Evolutionary conservation across 257 asterid species (phyloP).

Genomic region (Solanum stenotomum): DNA sequence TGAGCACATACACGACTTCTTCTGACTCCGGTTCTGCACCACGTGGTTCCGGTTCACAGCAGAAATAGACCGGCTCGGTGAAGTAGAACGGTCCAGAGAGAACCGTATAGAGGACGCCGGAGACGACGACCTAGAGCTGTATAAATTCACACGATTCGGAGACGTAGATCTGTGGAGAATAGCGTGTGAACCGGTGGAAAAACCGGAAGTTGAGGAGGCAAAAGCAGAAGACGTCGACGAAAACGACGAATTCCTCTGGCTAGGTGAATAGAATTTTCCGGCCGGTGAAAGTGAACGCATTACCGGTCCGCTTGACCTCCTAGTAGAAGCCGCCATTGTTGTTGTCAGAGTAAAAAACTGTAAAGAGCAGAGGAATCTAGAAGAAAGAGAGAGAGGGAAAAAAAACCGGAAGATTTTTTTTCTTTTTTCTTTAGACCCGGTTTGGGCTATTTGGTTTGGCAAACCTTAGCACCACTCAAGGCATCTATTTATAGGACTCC

Average conservation of each 20-base stretch:
- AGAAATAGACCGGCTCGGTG: constrained; percentile 26
- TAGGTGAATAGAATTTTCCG: neutral
- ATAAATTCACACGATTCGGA: neutral
- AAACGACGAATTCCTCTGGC: neutral
- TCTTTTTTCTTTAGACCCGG: neutral
- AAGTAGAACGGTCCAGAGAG: constrained; percentile 6
- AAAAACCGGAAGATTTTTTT: neutral
- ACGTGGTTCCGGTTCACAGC: constrained; percentile 10
- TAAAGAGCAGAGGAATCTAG: neutral
- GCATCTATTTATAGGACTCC: constrained; percentile 36
- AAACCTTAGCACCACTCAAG: constrained; percentile 23
- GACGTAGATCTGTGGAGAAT: neutral
- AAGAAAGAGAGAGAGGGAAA: neutral
- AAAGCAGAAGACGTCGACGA: neutral
- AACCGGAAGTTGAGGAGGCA: constrained; percentile 2
- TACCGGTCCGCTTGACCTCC: neutral
- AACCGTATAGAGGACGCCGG: constrained; percentile 1
- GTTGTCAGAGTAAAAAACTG: neutral
- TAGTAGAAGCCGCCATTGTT: constrained; percentile 22
- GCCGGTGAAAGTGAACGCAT: constrained; percentile 7
- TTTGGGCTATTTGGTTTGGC: constrained; percentile 23
- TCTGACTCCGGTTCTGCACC: constrained; percentile 5
- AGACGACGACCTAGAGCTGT: neutral
- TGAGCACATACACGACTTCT: constrained; percentile 51
- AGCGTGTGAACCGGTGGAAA: neutral